Evolutionary conservation across 2,329 filamentous ascomycete species (phyloP).

Genomic region (Colletotrichum agaves): DNA sequence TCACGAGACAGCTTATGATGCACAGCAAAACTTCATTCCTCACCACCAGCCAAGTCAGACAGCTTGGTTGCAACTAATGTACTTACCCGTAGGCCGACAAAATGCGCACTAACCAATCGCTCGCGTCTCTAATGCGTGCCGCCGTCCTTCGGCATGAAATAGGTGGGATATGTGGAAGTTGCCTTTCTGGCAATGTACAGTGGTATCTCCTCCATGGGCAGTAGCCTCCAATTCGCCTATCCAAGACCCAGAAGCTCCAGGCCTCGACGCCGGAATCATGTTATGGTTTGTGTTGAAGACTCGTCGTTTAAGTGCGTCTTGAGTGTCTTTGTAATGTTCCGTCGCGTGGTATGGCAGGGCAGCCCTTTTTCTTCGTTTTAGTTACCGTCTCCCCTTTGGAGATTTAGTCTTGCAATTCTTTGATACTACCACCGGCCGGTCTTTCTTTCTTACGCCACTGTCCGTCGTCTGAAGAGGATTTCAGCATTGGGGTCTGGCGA

Average conservation of each 20-base stretch:
- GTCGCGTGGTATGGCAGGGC: neutral
- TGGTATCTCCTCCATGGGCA: conserved; percentile 32
- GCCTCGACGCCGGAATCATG: conserved; percentile 14
- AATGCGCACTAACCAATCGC: neutral
- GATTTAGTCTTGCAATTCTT: neutral
- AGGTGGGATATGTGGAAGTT: neutral
- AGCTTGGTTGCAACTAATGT: neutral
- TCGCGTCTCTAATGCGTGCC: conserved; percentile 9
- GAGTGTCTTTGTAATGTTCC: neutral
- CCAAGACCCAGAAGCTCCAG: conserved; percentile 29
- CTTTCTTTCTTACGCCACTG: conserved; percentile 16
- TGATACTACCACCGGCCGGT: too few relatives aligned
- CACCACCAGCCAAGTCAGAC: neutral
- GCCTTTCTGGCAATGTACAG: conserved; percentile 22
- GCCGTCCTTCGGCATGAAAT: neutral
- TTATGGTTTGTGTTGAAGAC: neutral
- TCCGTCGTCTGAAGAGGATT: conserved; percentile 52
- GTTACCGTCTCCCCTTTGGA: conserved; percentile 8
- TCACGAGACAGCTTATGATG: neutral
- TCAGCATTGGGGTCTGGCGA: conserved; percentile 53
- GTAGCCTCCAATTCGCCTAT: conserved; percentile 1
- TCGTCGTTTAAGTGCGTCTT: too few relatives aligned
- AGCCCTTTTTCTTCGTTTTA: neutral
- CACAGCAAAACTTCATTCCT: neutral
- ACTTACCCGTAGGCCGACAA: neutral